A percentile compares a stretch with the other conserved stretches of the same genome.
Conservation (phyloP, 345 rosid genomes). For the Arabidopsis arenosa region DNA sequence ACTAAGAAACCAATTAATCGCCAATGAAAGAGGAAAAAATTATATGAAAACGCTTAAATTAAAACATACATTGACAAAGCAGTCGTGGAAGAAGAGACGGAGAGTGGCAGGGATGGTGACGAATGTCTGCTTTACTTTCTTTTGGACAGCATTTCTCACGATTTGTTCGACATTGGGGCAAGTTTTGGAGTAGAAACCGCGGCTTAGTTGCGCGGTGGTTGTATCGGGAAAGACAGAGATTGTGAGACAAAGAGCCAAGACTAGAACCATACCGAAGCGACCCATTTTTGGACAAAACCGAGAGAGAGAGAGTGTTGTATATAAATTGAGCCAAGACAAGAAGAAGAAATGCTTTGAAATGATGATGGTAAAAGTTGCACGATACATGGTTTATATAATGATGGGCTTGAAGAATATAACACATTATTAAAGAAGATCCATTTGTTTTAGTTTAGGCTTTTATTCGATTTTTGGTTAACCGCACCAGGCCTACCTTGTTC, state of each 20-base stretch:
- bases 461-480: constrained; percentile 23
- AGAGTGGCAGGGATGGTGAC: constrained; percentile 70
- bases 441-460: constrained; percentile 29
- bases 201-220: constrained; percentile 59
- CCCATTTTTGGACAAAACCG: constrained; percentile 29
- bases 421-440: constrained; percentile 9
- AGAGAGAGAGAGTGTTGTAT: not conserved
- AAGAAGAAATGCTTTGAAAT: constrained; percentile 26
- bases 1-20: not conserved
- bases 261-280: constrained; percentile 35
- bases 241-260: constrained; percentile 46
- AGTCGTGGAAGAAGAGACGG: constrained; percentile 88
- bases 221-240: constrained; percentile 48
- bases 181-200: constrained; percentile 55
- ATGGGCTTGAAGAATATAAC: constrained; percentile 22
- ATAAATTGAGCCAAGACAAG: constrained; percentile 19
- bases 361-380: constrained; percentile 35
- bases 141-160: constrained; percentile 55
- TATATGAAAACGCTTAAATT: not conserved
- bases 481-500: constrained; percentile 10
- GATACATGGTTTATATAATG: constrained; percentile 33
- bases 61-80: constrained; percentile 65
- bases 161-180: constrained; percentile 77
- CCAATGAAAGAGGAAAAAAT: not conserved
- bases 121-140: constrained; percentile 62